Conservation (phyloP, 2,329 filamentous ascomycete species). For the Venturiaceae sp. region DNA sequence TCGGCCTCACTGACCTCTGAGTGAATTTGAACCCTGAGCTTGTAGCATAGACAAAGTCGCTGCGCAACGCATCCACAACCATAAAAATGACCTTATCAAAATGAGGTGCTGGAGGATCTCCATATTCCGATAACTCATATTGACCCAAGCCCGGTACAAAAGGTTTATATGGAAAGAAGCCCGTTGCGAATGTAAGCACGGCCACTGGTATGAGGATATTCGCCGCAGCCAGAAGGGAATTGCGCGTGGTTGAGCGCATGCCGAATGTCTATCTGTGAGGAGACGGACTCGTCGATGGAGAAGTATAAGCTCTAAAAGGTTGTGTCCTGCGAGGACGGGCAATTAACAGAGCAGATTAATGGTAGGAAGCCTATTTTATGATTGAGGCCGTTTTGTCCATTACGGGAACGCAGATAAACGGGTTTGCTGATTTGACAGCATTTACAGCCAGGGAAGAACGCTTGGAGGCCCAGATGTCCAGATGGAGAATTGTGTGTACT, state of each 20-base stretch:
- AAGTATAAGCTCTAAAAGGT: not conserved
- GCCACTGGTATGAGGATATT: conserved; percentile 72
- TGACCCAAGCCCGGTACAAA: conserved; percentile 76
- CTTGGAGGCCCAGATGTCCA: too few relatives aligned
- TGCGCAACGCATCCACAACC: conserved; percentile 91
- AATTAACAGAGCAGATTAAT: too few relatives aligned
- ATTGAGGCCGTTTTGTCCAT: too few relatives aligned
- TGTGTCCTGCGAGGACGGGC: too few relatives aligned
- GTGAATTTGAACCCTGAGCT: conserved; percentile 78
- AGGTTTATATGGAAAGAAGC: conserved; percentile 97
- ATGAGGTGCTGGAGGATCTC: conserved; percentile 50
- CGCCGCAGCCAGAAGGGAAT: conserved; percentile 48
- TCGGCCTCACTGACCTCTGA: conserved; percentile 54
- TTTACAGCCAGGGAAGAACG: too few relatives aligned
- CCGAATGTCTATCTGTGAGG: not conserved
- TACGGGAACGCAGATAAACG: too few relatives aligned
- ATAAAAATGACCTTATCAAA: conserved; percentile 94
- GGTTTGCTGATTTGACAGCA: too few relatives aligned
- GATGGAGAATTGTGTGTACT: too few relatives aligned
- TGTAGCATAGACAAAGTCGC: conserved; percentile 85
- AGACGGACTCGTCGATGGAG: not conserved
- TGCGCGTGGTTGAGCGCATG: not conserved
- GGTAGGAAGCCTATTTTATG: too few relatives aligned
- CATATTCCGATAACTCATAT: conserved; percentile 47
- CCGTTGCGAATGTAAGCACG: conserved; percentile 61